Percentiles rank a stretch among this genome's conserved stretches.
Evolutionary conservation across 208 protist species (phyloP).

Genomic region (Leishmania mexicana): DNA sequence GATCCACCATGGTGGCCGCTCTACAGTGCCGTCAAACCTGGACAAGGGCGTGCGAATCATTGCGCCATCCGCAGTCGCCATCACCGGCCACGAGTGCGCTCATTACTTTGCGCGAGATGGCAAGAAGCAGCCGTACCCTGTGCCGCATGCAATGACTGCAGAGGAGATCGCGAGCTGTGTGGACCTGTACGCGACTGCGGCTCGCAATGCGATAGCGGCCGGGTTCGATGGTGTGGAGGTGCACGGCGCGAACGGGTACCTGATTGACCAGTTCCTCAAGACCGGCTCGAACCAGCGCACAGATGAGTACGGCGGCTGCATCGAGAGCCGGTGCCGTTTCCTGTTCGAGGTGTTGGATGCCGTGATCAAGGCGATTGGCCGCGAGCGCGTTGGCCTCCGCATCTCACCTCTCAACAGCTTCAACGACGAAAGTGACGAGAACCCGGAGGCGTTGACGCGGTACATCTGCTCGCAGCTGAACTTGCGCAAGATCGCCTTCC

Average conservation of each 20-base stretch:
- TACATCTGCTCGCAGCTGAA: constrained; percentile 61
- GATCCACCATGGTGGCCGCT: constrained; percentile 64
- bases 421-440: constrained; percentile 38
- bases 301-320: constrained; percentile 87
- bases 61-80: constrained; percentile 30
- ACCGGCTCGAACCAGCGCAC: constrained; percentile 74
- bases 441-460: constrained; percentile 48
- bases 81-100: constrained; percentile 33
- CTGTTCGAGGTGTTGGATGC: constrained; percentile 77
- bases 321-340: constrained; percentile 79
- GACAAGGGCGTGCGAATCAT: constrained; percentile 31
- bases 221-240: constrained; percentile 94
- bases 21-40: constrained; percentile 41
- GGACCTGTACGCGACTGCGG: constrained; percentile 60
- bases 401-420: constrained; percentile 64
- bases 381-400: constrained; percentile 52
- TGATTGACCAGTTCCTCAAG: constrained; percentile 88
- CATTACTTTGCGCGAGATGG: constrained; percentile 13
- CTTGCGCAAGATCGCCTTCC: constrained; percentile 46
- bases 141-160: constrained; percentile 45
- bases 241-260: constrained; percentile 92
- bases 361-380: constrained; percentile 40
- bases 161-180: constrained; percentile 69
- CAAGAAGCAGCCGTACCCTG: constrained; percentile 36
- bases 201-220: constrained; percentile 67